Evolutionary conservation across 2,329 filamentous ascomycete species (phyloP).

Genomic region (Botryotinia convoluta): DNA sequence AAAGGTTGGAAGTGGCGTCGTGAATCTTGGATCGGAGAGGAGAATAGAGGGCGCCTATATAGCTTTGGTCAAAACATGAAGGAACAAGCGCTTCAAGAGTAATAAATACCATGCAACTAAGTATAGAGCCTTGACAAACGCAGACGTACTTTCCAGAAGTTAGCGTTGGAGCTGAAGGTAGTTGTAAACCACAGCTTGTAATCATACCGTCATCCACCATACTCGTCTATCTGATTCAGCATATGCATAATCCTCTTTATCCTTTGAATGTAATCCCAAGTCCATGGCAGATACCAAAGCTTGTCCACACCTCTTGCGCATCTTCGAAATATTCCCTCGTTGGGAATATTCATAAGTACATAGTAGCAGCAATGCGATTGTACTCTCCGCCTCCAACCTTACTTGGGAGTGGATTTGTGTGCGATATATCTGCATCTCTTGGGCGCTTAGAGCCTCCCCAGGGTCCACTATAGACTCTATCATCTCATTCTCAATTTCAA

Average conservation of each 20-base stretch:
- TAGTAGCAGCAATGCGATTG: constrained; percentile 48
- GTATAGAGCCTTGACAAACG: constrained; percentile 50
- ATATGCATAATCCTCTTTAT: constrained; percentile 42
- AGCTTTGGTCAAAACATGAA: constrained; percentile 17
- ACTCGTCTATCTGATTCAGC: constrained; percentile 47
- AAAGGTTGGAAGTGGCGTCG: constrained; percentile 44
- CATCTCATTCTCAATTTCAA: constrained; percentile 49
- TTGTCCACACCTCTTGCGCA: constrained; percentile 48
- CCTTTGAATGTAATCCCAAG: constrained; percentile 44
- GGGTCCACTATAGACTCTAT: constrained; percentile 47
- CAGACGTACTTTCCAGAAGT: constrained; percentile 44
- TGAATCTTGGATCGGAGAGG: constrained; percentile 46
- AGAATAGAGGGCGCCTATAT: constrained; percentile 45
- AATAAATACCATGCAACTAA: constrained; percentile 47
- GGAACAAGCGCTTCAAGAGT: neutral
- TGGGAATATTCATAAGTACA: constrained; percentile 54
- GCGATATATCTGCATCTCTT: constrained; percentile 34
- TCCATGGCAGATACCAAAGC: constrained; percentile 48
- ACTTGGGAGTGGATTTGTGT: constrained; percentile 44
- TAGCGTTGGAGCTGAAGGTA: neutral
- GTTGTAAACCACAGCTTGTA: neutral
- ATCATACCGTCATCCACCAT: constrained; percentile 54
- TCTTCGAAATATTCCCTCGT: constrained; percentile 52
- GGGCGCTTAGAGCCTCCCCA: constrained; percentile 43
- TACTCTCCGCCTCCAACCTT: constrained; percentile 47